Percentiles rank a stretch among this genome's conserved stretches.
phyloP scores from a whole-genome alignment of 768 basidiomycete species.

The Cubamyces lactineus region DNA sequence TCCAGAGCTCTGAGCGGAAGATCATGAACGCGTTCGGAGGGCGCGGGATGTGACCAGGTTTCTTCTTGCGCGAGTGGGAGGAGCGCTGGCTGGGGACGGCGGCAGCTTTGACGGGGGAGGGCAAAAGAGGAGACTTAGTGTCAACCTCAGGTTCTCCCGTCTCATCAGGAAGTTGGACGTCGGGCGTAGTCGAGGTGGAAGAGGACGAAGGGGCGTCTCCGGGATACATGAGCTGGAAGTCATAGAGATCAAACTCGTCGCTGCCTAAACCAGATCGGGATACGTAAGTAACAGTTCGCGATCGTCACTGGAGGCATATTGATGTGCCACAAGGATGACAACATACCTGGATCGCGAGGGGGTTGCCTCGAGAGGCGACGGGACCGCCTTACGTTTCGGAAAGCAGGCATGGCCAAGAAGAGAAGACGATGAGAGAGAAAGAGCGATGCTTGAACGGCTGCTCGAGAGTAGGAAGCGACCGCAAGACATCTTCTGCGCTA shows the following conservation, averaged over 20 bases:
- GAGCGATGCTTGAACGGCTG: slow-evolving; percentile 15
- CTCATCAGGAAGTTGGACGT: slow-evolving; percentile 15
- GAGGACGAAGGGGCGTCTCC: slow-evolving; percentile 20
- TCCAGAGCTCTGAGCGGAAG: slow-evolving; percentile 72
- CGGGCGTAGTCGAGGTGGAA: slow-evolving; percentile 21
- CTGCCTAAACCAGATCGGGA: slow-evolving; percentile 23
- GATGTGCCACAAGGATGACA: slow-evolving; percentile 4
- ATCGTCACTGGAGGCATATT: background rate
- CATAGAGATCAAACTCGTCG: slow-evolving; percentile 36
- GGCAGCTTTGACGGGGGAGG: slow-evolving; percentile 17
- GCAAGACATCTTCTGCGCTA: slow-evolving; percentile 12
- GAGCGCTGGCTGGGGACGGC: slow-evolving; percentile 36
- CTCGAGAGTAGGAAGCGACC: slow-evolving; percentile 16
- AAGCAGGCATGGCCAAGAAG: slow-evolving; percentile 36
- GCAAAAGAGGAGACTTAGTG: slow-evolving; percentile 7
- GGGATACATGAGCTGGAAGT: slow-evolving; percentile 28
- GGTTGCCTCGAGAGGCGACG: slow-evolving; percentile 47
- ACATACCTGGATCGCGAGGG: slow-evolving; percentile 40
- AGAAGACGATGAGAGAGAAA: slow-evolving; percentile 1
- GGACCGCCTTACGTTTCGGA: slow-evolving; percentile 44
- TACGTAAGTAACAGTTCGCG: slow-evolving; percentile 2
- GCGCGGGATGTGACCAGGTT: slow-evolving; percentile 58
- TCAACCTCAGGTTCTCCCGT: slow-evolving; percentile 15
- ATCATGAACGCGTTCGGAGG: slow-evolving; percentile 89
- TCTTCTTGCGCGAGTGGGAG: slow-evolving; percentile 47